Evolutionary conservation across 1,284 basidiomycete species (phyloP), one percentile per base, ranked within the genome.

Genomic region (Heterobasidion occidentale): DNA sequence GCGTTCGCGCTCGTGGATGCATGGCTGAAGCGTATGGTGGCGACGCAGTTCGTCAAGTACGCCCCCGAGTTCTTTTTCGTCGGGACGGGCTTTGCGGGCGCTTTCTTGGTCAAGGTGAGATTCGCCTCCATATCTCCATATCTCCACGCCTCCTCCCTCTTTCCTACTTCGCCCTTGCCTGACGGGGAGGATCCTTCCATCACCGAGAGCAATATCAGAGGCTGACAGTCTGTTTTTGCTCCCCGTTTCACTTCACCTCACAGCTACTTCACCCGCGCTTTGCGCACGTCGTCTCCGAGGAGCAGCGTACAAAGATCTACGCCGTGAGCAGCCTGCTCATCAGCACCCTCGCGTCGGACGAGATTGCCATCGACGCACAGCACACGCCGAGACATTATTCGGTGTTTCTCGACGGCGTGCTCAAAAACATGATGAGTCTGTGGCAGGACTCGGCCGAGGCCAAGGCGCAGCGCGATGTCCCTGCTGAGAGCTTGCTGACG

Each of bases 1-100:
- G 68, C 68, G 9, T 66, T 66, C 7, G 59, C 61, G 9, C 58
- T 72, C 42, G 62, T 70, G 34, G 64, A 67, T 44, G 60, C 66
- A 20, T 65, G 70, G 61, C 59, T 67, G 15, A 63, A 67, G 15
- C 63, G 64, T 53, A 63, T 69, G 47, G 62, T 65, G 27, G 62
- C 65, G 4, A 67, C 63, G 7, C 67, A 66, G 15, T 65, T 71
- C 58, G 63, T 76, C 57, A 66, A 69, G 7, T 74, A 73, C 55
- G 71, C 73, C 11, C 73, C 76, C 7, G 76, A 77, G 56, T 67
- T 70, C 52, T 69, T 74, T 52, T 75, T 74, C 57, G 65, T 74
- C 35, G 70, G 72, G 51, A 67, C 74, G 7, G 69, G 74, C 1
- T 77, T 75, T 56, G 74, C 73, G 0, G 68, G 70, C 42, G 74